Percentiles rank a stretch among this genome's conserved stretches.
phyloP scores from a whole-genome alignment of 306 rosid species.

The Cyclanthera cordifolia region DNA sequence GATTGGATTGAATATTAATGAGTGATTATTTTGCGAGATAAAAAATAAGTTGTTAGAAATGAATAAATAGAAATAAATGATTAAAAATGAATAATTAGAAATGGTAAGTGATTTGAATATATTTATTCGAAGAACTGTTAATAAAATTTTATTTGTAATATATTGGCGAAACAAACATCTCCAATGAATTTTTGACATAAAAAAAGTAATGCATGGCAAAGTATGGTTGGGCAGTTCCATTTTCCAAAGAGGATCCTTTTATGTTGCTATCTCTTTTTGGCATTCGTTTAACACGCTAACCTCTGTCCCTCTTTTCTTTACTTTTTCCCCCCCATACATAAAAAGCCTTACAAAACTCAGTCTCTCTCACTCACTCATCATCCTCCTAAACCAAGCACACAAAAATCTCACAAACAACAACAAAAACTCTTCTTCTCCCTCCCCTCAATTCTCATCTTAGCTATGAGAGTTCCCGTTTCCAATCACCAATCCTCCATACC shows the following conservation, averaged over 20 bases:
- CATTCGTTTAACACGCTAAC: not conserved
- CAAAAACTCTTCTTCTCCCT: not conserved
- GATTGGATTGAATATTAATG: too few species aligned
- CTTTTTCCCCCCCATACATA: not conserved
- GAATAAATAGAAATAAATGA: too few species aligned
- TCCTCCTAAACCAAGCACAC: not conserved
- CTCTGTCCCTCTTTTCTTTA: not conserved
- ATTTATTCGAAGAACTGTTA: too few species aligned
- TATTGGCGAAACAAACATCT: too few species aligned
- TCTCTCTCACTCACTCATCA: not conserved
- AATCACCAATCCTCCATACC: not conserved
- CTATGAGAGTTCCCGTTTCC: slow-evolving; percentile 63
- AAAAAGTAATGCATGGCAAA: not conserved
- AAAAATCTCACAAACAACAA: not conserved
- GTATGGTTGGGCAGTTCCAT: not conserved
- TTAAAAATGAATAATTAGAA: too few species aligned
- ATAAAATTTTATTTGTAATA: too few species aligned
- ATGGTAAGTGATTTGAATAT: too few species aligned
- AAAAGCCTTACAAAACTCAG: not conserved
- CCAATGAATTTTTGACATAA: too few species aligned
- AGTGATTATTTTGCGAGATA: too few species aligned
- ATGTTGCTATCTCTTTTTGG: not conserved
- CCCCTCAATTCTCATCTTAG: slow-evolving; percentile 12
- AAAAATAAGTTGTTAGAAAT: too few species aligned
- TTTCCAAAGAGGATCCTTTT: slow-evolving; percentile 9